Evolutionary conservation across 805 yeast genomes (phyloP), one percentile per base, ranked within the genome.

Genomic region (Kuraishia cidri): DNA sequence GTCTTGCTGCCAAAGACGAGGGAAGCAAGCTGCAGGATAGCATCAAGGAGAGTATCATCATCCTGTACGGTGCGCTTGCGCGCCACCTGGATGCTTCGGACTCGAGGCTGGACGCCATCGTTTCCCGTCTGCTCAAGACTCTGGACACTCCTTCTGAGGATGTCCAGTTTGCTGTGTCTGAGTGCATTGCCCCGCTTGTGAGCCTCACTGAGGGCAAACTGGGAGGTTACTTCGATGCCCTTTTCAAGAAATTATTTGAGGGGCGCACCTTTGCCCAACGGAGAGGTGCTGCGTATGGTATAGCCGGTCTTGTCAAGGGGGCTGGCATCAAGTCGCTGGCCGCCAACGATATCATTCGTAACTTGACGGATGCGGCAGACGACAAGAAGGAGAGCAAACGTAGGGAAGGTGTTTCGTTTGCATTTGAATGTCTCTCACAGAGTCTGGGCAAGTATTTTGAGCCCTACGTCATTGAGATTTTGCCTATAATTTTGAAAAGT

Each of bases 211-310:
- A 59, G 24, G 48, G 66, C 2, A 61, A 64, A 11, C 66, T 79
- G 19, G 69, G 67, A 18, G 53, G 56, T 1, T 74, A 80, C 42
- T 58, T 84, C 36, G 81, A 78, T 24, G 43, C 47, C 3, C 60
- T 87, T 31, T 69, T 83, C 47, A 71, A 62, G 5, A 75, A 70
- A 42, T 60, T 88, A 17, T 75, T 83, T 48, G 52, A 57, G 6
- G 75, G 75, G 2, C 59, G 60, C 21, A 43, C 58, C 2, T 47
- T 62, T 24, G 69, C 71, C 1, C 62, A 66, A n/a, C 70, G 95
- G 50, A 72, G 90, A 42, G 99, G 97, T 48, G 90, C 96, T 2
- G 97, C 97, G 1, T 87, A 84, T 60, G 98, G 97, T 54, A 70
- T 92, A 45, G 83, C 97, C 15, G 99, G 99, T 41, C 58, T 92